These are phyloP conservation scores for Senna tora DNA, from an alignment of 306 rosid genomes.

Conservation along the genomic window DNA sequence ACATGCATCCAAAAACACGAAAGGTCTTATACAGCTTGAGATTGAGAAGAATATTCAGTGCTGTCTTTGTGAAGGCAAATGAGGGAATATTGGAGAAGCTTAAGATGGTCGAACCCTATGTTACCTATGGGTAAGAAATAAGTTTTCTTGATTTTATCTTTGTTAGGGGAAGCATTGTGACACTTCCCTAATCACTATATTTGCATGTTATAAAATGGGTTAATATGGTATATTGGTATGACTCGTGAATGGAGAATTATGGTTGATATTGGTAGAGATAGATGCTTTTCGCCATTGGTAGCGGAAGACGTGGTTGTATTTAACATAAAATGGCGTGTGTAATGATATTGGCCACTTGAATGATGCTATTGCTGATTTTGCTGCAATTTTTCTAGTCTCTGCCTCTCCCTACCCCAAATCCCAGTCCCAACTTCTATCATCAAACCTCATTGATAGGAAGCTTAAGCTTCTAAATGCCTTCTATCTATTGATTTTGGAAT, in stretches of 20 bases:
- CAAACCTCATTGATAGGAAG: not conserved
- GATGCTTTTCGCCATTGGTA: not conserved
- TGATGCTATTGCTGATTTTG: not conserved
- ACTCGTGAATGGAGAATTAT: no score
- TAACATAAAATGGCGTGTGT: not conserved
- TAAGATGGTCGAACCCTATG: slow-evolving; percentile 80
- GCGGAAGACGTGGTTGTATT: not conserved
- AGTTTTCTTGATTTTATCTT: slow-evolving; percentile 5
- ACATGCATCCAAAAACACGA: slow-evolving; percentile 78
- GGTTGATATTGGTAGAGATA: not conserved
- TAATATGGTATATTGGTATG: no score
- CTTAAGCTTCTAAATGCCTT: not conserved
- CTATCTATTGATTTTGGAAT: not conserved
- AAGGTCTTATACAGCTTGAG: slow-evolving; percentile 60
- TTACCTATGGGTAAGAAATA: slow-evolving; percentile 77
- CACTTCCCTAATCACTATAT: not conserved
- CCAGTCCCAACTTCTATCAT: not conserved
- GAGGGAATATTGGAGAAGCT: slow-evolving; percentile 62
- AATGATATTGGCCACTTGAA: not conserved
- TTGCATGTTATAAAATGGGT: not conserved
- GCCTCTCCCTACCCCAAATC: not conserved
- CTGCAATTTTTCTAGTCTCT: not conserved
- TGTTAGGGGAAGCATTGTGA: not conserved
- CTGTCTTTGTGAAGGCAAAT: slow-evolving; percentile 71
- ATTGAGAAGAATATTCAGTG: slow-evolving; percentile 65